Evolutionary conservation across 1,284 basidiomycete genomes (phyloP), one percentile per base, ranked within the genome.

Genomic region (Lentinula novae-zelandiae): DNA sequence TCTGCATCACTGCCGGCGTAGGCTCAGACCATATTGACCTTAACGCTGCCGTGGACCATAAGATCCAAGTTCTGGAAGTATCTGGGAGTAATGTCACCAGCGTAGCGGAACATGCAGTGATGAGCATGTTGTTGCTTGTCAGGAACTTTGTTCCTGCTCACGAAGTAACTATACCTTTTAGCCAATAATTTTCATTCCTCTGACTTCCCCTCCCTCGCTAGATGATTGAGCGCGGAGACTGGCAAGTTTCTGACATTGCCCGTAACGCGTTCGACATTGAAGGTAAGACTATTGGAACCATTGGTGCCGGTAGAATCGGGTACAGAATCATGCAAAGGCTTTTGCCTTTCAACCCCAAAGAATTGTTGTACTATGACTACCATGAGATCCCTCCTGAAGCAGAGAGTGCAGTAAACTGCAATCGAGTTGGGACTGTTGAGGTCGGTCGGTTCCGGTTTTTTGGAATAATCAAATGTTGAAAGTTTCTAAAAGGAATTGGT

Each of bases 311-410:
- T 36, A 82, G 92, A 60, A 96, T 97, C 71, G 95, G 93, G 13
- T 93, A 92, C 81, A 84, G 93, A 70, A 92, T 97, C 27, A 82
- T 97, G 52, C 90, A 97, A 75, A 87, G 95, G 63, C 79, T 98
- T 59, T 70, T 85, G 62, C 90, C 93, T 2, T 98, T 98, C 78
- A 82, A 95, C 77, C 86, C 84, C 81, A 95, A 95, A 75, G 93
- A 96, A 73, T 85, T 97, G 56, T 76, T 96, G 61, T 97, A 96
- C 83, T 96, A 90, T 75, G 95, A 97, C 79, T 97, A 97, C 75
- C 80, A 84, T 20, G 78, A 88, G 62, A 85, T 96, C 53, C 90
- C 92, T 17, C 78, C 70, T 79, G 86, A 86, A 36, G 90, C 90
- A 40, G 86, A 82, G 38, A 82, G 89, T 72, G 79, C 82, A 31